A percentile compares a stretch with the other conserved stretches of the same genome.
These are phyloP conservation scores for Sporothrix dimorphospora DNA, from an alignment of 2,329 filamentous ascomycete species.

Conservation along the genomic window DNA sequence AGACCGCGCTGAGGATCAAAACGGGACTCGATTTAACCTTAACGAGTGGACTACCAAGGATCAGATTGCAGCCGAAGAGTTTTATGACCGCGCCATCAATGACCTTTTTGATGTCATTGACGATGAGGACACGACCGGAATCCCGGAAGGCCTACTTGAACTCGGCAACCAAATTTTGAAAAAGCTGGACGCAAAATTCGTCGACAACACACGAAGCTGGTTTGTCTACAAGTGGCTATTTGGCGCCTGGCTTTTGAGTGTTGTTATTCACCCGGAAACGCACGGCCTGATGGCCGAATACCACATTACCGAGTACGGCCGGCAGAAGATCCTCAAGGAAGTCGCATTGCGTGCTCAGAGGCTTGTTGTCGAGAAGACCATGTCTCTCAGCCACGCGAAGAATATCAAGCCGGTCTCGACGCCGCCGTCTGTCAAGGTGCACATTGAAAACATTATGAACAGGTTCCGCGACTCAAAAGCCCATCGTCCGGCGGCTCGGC, in stretches of 20 bases:
- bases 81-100: conserved; percentile 80
- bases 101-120: conserved; percentile 85
- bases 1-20: conserved; percentile 80
- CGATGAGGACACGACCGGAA: conserved; percentile 79
- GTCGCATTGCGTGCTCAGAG: conserved; percentile 80
- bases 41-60: conserved; percentile 77
- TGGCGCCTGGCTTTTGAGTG: conserved; percentile 79
- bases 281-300: conserved; percentile 81
- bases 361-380: conserved; percentile 73
- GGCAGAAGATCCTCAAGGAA: conserved; percentile 78
- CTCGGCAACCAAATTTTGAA: conserved; percentile 81
- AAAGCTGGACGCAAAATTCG: conserved; percentile 72
- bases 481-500: conserved; percentile 56
- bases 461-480: conserved; percentile 62
- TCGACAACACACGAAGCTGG: conserved; percentile 77
- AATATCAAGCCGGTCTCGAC: conserved; percentile 56
- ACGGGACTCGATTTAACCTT: conserved; percentile 70
- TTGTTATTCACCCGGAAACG: conserved; percentile 86
- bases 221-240: conserved; percentile 93
- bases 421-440: conserved; percentile 64
- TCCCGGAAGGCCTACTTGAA: conserved; percentile 82
- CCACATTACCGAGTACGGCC: conserved; percentile 87
- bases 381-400: conserved; percentile 24
- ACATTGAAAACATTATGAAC: conserved; percentile 72
- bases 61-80: conserved; percentile 81